phyloP scores from a whole-genome alignment of 2,329 filamentous ascomycete species.

The Juglanconis juglandina region DNA sequence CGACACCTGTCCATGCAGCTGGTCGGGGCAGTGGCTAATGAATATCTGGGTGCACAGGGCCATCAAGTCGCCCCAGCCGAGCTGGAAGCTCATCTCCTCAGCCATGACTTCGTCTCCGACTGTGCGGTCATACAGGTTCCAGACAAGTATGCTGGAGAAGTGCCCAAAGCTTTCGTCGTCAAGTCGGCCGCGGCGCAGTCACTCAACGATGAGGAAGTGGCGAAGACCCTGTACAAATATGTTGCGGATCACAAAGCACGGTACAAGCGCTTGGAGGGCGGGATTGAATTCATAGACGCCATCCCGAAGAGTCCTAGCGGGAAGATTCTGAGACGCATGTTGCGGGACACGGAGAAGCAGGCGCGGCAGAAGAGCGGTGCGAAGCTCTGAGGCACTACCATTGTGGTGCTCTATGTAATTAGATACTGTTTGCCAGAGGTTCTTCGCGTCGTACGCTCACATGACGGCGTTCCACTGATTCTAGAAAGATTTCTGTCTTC shows the following conservation, averaged over 20 bases:
- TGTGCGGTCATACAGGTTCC: slow-evolving; percentile 65
- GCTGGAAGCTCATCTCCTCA: slow-evolving; percentile 65
- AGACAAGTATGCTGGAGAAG: slow-evolving; percentile 47
- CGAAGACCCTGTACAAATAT: slow-evolving; percentile 46
- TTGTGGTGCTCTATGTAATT: background rate
- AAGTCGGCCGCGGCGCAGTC: slow-evolving; percentile 33
- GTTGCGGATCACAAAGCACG: slow-evolving; percentile 56
- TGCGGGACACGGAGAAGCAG: slow-evolving; percentile 67
- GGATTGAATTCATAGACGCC: slow-evolving; percentile 51
- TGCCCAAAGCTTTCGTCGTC: slow-evolving; percentile 54
- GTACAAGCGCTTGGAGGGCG: slow-evolving; percentile 56
- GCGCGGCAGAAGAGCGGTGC: slow-evolving; percentile 55
- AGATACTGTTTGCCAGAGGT: no score
- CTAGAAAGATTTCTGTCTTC: no score
- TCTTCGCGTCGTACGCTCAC: no score
- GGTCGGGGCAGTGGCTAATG: background rate
- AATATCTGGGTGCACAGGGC: slow-evolving; percentile 40
- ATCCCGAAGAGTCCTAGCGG: slow-evolving; percentile 64
- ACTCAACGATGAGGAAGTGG: slow-evolving; percentile 45
- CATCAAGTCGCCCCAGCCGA: slow-evolving; percentile 69
- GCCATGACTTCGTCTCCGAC: slow-evolving; percentile 62
- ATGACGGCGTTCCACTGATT: no score
- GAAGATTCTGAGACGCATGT: slow-evolving; percentile 59
- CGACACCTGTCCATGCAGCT: background rate
- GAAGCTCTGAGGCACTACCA: slow-evolving; percentile 48